phyloP scores from a whole-genome alignment of 768 basidiomycete species.

The Cystofilobasidium bisporidii region DNA sequence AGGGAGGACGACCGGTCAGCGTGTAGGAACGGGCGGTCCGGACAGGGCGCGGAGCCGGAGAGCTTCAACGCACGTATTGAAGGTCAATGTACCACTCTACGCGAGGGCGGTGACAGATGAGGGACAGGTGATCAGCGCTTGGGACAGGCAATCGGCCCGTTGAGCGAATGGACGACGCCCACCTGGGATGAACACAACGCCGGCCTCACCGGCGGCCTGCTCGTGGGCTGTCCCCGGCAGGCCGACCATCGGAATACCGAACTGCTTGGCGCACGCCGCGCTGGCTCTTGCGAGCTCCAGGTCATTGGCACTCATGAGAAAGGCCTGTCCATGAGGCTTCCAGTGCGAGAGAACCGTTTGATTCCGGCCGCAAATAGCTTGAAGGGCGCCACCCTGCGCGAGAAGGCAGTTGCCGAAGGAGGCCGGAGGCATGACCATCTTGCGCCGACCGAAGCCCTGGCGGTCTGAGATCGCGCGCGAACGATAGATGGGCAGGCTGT shows the following conservation, averaged over 20 bases:
- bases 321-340: not conserved
- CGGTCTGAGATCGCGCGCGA: no score
- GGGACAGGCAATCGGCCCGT: no score
- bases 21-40: no score
- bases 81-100: slow-evolving; percentile 5
- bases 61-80: no score
- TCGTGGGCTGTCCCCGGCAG: not conserved
- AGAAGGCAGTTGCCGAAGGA: not conserved
- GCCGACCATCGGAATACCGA: not conserved
- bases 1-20: no score
- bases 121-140: no score
- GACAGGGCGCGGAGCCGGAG: no score
- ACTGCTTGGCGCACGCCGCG: not conserved
- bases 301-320: not conserved
- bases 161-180: no score
- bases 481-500: no score
- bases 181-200: not conserved
- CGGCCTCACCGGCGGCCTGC: not conserved
- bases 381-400: not conserved
- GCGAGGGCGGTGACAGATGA: no score
- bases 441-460: slow-evolving; percentile 4
- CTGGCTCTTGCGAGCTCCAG: not conserved
- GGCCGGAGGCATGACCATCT: not conserved
- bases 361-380: not conserved
- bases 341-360: no score